Evolutionary conservation across 768 basidiomycete species (phyloP).

Genomic region (Kwoniella dejecticola): DNA sequence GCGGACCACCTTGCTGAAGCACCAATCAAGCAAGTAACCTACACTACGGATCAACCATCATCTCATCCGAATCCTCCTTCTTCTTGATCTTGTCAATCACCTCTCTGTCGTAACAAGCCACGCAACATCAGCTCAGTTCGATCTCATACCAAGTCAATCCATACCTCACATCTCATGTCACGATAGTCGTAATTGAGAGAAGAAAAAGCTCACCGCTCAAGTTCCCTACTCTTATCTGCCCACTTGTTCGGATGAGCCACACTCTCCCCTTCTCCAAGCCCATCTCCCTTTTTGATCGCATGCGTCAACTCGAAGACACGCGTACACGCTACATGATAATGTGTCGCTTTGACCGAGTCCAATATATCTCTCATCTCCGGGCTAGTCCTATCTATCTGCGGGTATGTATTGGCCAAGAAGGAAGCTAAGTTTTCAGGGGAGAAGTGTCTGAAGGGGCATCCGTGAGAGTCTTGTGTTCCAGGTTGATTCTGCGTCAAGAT

Average conservation of each 20-base stretch:
- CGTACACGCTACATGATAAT: constrained; percentile 96
- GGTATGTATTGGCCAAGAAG: constrained; percentile 60
- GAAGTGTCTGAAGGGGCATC: constrained; percentile 93
- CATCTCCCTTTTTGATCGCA: constrained; percentile 84
- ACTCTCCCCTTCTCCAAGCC: constrained; percentile 67
- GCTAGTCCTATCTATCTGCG: constrained; percentile 62
- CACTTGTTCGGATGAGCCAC: constrained; percentile 91
- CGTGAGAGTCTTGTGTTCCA: constrained; percentile 69
- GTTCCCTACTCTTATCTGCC: constrained; percentile 54
- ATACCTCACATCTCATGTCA: no score
- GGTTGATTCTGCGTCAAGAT: constrained; percentile 75
- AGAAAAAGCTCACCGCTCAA: constrained; percentile 42
- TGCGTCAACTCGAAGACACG: constrained; percentile 96
- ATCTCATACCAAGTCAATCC: no score
- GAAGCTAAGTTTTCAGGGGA: constrained; percentile 77
- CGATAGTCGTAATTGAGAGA: not conserved
- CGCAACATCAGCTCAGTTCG: not conserved
- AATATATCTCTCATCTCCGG: constrained; percentile 80
- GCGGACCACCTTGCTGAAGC: no score
- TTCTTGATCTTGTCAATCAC: constrained; percentile 33
- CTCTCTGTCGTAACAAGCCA: constrained; percentile 19
- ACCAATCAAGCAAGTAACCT: no score
- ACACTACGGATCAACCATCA: constrained; percentile 13
- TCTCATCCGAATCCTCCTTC: constrained; percentile 30
- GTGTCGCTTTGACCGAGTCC: constrained; percentile 71